Evolutionary conservation across 1,284 basidiomycete genomes (phyloP).

Genomic region (Cerrena zonata): DNA sequence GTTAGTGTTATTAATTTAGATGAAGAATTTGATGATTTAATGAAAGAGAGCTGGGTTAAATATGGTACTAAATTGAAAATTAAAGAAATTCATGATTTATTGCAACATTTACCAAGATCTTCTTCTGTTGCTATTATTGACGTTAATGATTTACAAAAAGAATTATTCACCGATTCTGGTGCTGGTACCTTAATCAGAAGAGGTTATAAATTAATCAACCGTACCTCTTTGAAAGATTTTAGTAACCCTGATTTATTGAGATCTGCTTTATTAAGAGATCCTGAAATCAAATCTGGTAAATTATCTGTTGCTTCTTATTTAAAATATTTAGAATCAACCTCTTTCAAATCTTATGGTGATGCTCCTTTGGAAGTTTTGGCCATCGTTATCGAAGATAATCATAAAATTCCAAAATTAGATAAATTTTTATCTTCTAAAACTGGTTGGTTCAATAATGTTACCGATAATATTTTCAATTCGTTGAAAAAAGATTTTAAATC

Average conservation of each 20-base stretch:
- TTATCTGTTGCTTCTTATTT: conserved; percentile 88
- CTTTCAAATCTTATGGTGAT: conserved; percentile 95
- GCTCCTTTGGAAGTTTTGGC: conserved; percentile 95
- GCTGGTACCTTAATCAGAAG: conserved; percentile 96
- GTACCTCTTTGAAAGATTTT: conserved; percentile 80
- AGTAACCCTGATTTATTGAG: conserved; percentile 86
- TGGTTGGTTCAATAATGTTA: conserved; percentile 88
- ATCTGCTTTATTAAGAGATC: conserved; percentile 92
- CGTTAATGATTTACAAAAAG: conserved; percentile 88
- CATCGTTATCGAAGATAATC: conserved; percentile 87
- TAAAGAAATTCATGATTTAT: conserved; percentile 97
- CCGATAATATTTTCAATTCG: conserved; percentile 95
- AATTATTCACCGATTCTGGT: conserved; percentile 97
- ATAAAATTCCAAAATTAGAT: conserved; percentile 86
- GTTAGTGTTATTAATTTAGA: conserved; percentile 95
- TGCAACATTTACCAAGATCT: conserved; percentile 95
- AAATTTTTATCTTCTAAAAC: conserved; percentile 86
- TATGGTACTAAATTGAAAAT: conserved; percentile 99
- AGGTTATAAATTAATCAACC: conserved; percentile 95
- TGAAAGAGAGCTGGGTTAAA: conserved; percentile 99
- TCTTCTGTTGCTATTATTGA: conserved; percentile 98
- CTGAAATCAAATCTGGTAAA: conserved; percentile 80
- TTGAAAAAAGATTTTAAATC: conserved; percentile 92
- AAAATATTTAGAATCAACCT: conserved; percentile 71
- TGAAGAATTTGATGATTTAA: conserved; percentile 94